Evolutionary conservation across 441 rosid genomes (phyloP).

Genomic region (Manihot esculenta): DNA sequence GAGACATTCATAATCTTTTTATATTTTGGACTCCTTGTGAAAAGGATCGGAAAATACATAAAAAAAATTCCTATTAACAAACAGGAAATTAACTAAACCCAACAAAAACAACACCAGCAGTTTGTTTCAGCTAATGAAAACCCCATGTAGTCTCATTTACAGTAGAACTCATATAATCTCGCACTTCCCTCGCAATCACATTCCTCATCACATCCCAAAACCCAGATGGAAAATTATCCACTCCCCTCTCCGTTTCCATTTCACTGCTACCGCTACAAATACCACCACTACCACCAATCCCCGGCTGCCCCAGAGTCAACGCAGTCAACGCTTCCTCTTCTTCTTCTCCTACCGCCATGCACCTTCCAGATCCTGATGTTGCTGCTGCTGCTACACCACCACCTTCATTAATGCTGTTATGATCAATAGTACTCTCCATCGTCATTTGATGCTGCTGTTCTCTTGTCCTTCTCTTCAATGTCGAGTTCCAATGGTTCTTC

Average conservation of each 20-base stretch:
- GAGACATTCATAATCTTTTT: no score
- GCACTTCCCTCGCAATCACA: conserved; percentile 71
- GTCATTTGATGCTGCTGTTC: conserved; percentile 21
- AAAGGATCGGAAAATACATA: no score
- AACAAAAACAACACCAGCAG: neutral
- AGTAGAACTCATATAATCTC: conserved; percentile 49
- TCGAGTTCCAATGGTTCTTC: conserved; percentile 78
- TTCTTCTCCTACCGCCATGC: conserved; percentile 8
- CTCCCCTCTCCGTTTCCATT: conserved; percentile 22
- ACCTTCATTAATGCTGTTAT: neutral
- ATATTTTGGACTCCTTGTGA: no score
- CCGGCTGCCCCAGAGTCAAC: conserved; percentile 65
- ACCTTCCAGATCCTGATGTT: conserved; percentile 15
- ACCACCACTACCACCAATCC: conserved; percentile 29
- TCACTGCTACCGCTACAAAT: conserved; percentile 1
- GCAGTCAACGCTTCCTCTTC: conserved; percentile 59
- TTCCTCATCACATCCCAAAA: conserved; percentile 70
- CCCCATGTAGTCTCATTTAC: conserved; percentile 32
- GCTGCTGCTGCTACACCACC: neutral
- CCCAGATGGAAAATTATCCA: conserved; percentile 43
- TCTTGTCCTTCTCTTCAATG: conserved; percentile 53
- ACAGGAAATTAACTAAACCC: no score
- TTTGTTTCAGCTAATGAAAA: conserved; percentile 24
- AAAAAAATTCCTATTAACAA: no score
- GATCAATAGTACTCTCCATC: neutral